Base-by-base conservation (phyloP, 2,329 filamentous ascomycete genomes). In the Cordyceps javanica region DNA sequence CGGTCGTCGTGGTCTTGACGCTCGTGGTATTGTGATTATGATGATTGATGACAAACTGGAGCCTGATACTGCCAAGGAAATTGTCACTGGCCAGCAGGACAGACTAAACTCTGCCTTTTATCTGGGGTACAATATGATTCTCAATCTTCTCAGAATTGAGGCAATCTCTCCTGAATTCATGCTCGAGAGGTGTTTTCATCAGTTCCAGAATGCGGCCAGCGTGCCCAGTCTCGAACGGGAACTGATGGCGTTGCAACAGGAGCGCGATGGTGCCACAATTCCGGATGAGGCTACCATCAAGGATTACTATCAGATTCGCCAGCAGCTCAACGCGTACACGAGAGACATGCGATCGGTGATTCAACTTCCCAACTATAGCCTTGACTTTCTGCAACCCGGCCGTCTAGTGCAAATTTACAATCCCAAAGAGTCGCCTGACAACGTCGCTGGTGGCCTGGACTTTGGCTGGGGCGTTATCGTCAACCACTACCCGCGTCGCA, bases 141-240 rank as follows among this genome's bases (percentile, higher is more conserved):
- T 99, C 59, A 99, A 99, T 69, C 75, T 99, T 60, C 87, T 97
- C 72, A 84, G 94, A 73, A 93, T 99, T n/a, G 94, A 99, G 70
- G 93, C 91, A n/a, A 96, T 99, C 52, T 97, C 92, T 9, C 94
- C 95, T 2, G 93, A 99, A 67, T 97, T 90, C 68, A 99, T 99
- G 94, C 79, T 99, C n/a, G 92, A 97, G 76, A 85, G 89, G 64
- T 99, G 94, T 69, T 99, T 99, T 77, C 95, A 90, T 72, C 94
- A 99, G 72, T 99, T 99, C 74, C 94, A 99, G 71, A 97, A 96
- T 66, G 90, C 90, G 2, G 89, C 93, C 11, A 91, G 88, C 64
- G 91, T 97, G 9, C 89, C 89, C 21, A 79, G 81, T 13, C 74
- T 97, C 23, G 94, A 99, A 72, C 90, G 89, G 70, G 87, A 96